Base-by-base conservation (phyloP, 1,139 yeast genomes). In the Kodamaea ohmeri region DNA sequence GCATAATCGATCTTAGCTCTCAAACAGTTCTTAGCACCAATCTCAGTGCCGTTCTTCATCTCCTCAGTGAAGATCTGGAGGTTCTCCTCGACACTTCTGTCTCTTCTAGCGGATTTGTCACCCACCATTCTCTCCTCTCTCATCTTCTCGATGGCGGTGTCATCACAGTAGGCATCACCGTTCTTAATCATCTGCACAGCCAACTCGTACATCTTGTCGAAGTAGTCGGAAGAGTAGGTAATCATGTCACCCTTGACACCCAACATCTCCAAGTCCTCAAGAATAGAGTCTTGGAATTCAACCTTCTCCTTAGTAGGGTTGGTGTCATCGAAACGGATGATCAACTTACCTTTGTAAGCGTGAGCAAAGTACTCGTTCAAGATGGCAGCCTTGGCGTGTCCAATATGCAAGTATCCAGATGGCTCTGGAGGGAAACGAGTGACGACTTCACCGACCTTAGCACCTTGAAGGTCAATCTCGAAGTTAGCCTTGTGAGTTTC, bases 81-180 rank as follows among this genome's bases (percentile, higher is more conserved):
- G 68, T 86, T 89, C 68, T 92, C 97, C 64, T 90, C 97, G 41
- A 90, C 83, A 11, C 89, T 56, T 63, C 96, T 81, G 52, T 87
- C 89, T 72, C 97, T 86, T 71, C 96, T 83, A 36, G 77, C 81
- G 39, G 95, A 83, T 40, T 90, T 83, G 52, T 87, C 83, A 61
- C 97, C 98, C 46, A 88, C 96, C 86, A 87, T 87, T 75, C 98
- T 86, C 73, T 92, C 94, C 59, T 89, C 96, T 71, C 98, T 85
- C 97, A 92, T 92, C 61, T 77, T 74, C 57, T 90, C 97, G 55
- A 81, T 78, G 41, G 89, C 87, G 35, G 97, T 92, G 58, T 92
- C 97, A 60, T 92, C 97, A 73, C 95, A 87, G 70, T 92, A 92
- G 34, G 97, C 97, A 53, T 86, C 82, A 45, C 97, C 97, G 40